A percentile compares a stretch with the other conserved stretches of the same genome.
phyloP scores from a whole-genome alignment of 805 yeast genomes.

The Zygosaccharomyces kombuchaensis region DNA sequence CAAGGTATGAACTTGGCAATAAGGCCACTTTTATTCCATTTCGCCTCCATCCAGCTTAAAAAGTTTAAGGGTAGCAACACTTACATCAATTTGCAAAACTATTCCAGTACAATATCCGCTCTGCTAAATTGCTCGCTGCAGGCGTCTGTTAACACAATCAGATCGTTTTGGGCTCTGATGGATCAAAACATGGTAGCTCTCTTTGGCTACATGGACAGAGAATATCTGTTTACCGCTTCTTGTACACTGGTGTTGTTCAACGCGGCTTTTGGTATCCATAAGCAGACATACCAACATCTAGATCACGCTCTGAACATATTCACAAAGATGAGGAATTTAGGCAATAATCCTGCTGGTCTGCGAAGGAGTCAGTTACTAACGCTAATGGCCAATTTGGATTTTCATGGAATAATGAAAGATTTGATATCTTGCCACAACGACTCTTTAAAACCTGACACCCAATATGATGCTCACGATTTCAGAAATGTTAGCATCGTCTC shows the following conservation, averaged over 20 bases:
- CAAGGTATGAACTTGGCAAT: constrained; percentile 79
- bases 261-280: constrained; percentile 78
- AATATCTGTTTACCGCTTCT: constrained; percentile 71
- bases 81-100: constrained; percentile 60
- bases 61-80: constrained; percentile 44
- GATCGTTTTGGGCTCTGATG: constrained; percentile 68
- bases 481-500: constrained; percentile 19
- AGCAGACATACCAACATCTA: constrained; percentile 63
- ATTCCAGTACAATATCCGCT: constrained; percentile 64
- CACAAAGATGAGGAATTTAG: constrained; percentile 70
- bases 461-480: constrained; percentile 18
- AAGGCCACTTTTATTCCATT: constrained; percentile 70
- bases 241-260: constrained; percentile 69
- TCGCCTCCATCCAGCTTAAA: constrained; percentile 62
- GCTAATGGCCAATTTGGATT: constrained; percentile 60
- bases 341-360: constrained; percentile 75
- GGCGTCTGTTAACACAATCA: constrained; percentile 70
- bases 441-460: constrained; percentile 20
- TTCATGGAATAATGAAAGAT: constrained; percentile 58
- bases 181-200: constrained; percentile 80
- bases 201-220: constrained; percentile 85
- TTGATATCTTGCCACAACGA: constrained; percentile 57
- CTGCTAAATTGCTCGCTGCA: constrained; percentile 72
- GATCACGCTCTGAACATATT: constrained; percentile 69
- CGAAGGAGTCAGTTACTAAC: constrained; percentile 68